Conservation (phyloP, 352 stramenopile species). For the Albugo candida region DNA sequence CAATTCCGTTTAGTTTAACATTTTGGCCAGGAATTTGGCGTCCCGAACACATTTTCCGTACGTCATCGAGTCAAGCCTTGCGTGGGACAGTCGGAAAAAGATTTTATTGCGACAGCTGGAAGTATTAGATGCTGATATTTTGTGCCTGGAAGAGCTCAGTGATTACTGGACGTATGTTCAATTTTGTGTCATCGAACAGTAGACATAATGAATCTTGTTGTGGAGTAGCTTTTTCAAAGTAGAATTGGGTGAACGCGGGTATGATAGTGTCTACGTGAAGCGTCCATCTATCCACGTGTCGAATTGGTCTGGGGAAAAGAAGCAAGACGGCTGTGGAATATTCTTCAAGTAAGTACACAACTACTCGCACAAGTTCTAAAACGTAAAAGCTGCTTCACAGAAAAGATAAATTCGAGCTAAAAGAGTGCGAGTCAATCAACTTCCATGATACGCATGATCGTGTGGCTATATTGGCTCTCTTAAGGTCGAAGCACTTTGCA, state of each 20-base stretch:
- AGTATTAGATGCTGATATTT: constrained; percentile 51
- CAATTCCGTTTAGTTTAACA: constrained; percentile 33
- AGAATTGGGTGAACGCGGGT: constrained; percentile 42
- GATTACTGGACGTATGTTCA: constrained; percentile 73
- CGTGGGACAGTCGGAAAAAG: constrained; percentile 71
- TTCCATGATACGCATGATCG: constrained; percentile 74
- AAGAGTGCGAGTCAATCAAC: constrained; percentile 72
- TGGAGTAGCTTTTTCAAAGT: constrained; percentile 61
- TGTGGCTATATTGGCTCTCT: constrained; percentile 62
- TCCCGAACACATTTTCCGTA: constrained; percentile 75
- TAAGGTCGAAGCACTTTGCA: constrained; percentile 67
- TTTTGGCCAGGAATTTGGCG: constrained; percentile 68
- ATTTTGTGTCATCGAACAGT: not conserved
- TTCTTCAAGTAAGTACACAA: constrained; percentile 53
- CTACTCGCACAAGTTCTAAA: not conserved
- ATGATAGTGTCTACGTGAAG: constrained; percentile 76
- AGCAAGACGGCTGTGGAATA: constrained; percentile 73
- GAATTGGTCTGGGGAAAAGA: constrained; percentile 76
- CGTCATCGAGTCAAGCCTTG: constrained; percentile 57
- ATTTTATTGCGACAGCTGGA: constrained; percentile 52
- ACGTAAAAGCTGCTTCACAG: constrained; percentile 8
- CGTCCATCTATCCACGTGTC: constrained; percentile 66
- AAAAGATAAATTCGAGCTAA: constrained; percentile 72
- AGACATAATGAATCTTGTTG: not conserved
- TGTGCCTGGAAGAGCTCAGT: constrained; percentile 73